Evolutionary conservation across 768 basidiomycete genomes (phyloP).

Genomic region (Podaxis sp.): DNA sequence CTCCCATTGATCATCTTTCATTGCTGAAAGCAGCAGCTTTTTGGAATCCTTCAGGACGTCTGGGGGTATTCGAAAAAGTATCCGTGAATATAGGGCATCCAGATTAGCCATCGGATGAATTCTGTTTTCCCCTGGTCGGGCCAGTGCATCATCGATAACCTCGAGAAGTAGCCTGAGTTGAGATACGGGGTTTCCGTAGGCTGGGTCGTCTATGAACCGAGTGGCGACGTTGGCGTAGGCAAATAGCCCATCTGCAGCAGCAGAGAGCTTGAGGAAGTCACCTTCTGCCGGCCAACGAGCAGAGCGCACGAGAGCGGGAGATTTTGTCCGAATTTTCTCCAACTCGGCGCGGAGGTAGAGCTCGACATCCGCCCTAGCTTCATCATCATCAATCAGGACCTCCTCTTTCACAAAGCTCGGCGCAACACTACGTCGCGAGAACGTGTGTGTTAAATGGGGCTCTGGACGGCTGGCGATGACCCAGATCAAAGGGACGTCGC

Average conservation of each 20-base stretch:
- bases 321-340: not conserved
- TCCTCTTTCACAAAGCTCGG: not conserved
- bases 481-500: not conserved
- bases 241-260: not conserved
- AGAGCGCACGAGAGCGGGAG: not conserved
- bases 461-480: conserved; percentile 7
- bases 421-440: not conserved
- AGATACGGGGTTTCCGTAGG: not conserved
- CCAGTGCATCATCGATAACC: not conserved
- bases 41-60: too few species aligned
- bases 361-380: not conserved
- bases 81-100: conserved; percentile 8
- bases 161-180: conserved; percentile 1
- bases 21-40: too few species aligned
- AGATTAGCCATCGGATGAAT: conserved; percentile 5
- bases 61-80: not conserved
- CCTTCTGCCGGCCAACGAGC: not conserved
- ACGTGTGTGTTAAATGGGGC: not conserved
- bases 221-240: not conserved
- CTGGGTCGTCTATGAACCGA: not conserved
- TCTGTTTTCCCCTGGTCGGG: too few species aligned
- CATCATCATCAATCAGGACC: not conserved
- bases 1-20: too few species aligned
- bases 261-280: not conserved
- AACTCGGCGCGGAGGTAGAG: not conserved